These are phyloP conservation scores for Tetrahymena elliotti DNA, from an alignment of 73 alveolate genomes.

Conservation along the genomic window DNA sequence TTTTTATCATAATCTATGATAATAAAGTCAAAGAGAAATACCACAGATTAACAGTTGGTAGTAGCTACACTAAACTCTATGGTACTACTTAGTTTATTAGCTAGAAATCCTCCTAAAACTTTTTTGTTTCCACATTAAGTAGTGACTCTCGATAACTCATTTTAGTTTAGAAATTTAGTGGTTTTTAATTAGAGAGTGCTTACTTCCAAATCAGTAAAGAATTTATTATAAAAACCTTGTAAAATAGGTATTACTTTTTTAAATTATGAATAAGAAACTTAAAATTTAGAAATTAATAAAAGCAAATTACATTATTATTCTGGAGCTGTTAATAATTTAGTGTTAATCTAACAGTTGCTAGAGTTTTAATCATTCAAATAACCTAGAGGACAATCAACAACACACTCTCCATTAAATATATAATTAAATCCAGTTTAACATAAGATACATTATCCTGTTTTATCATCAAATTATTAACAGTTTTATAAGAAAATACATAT, in stretches of 20 bases:
- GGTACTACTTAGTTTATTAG: not conserved
- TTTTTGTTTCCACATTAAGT: not conserved
- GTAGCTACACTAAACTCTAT: not conserved
- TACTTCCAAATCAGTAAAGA: not conserved
- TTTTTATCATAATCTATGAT: not conserved
- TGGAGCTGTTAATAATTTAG: too few relatives aligned
- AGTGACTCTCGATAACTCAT: not conserved
- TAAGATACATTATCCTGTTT: not conserved
- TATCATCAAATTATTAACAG: not conserved
- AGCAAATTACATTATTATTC: too few relatives aligned
- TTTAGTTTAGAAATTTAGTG: not conserved
- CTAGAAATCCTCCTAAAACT: not conserved
- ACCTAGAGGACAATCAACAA: not conserved
- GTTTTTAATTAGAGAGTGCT: not conserved
- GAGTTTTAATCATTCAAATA: not conserved
- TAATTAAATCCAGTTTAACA: not conserved
- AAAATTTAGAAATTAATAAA: too few relatives aligned
- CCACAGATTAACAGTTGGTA: not conserved
- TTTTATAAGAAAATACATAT: not conserved
- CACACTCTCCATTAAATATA: not conserved
- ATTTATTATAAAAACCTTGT: not conserved
- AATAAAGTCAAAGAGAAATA: not conserved
- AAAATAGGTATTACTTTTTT: not conserved
- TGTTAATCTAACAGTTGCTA: not conserved
- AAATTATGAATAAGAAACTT: not conserved